Evolutionary conservation across 257 asterid species (phyloP).

Genomic region (Mentha longifolia): DNA sequence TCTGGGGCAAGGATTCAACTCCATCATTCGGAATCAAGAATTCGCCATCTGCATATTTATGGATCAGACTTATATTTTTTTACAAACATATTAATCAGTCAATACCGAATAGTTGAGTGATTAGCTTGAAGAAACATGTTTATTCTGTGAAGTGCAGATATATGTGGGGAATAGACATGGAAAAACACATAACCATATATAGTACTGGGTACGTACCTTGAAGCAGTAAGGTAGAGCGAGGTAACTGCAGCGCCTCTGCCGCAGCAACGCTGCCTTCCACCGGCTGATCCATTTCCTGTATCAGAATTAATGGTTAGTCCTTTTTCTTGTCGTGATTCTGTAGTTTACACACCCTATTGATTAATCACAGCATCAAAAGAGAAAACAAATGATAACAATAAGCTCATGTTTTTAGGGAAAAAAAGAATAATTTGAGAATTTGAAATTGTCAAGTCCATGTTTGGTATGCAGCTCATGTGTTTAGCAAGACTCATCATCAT

Average conservation of each 20-base stretch:
- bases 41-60: neutral
- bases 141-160: neutral
- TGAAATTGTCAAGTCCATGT: neutral
- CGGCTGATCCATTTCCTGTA: conserved; percentile 44
- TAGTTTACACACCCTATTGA: neutral
- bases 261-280: conserved; percentile 39
- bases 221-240: conserved; percentile 25
- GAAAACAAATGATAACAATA: neutral
- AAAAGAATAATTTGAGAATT: too few species aligned
- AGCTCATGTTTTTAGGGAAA: neutral
- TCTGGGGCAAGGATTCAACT: conserved; percentile 19
- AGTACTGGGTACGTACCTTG: conserved; percentile 31
- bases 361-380: neutral
- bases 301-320: conserved; percentile 19
- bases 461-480: neutral
- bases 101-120: neutral
- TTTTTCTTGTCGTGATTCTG: conserved; percentile 31
- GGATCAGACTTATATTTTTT: too few species aligned
- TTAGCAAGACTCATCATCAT: neutral
- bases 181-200: too few species aligned
- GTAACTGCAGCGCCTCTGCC: conserved; percentile 35
- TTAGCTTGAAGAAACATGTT: neutral
- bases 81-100: neutral
- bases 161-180: neutral
- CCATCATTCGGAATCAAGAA: conserved; percentile 30